Evolutionary conservation across 176 grass and related monocot species (phyloP).

Genomic region (Miscanthus lutarioriparius): DNA sequence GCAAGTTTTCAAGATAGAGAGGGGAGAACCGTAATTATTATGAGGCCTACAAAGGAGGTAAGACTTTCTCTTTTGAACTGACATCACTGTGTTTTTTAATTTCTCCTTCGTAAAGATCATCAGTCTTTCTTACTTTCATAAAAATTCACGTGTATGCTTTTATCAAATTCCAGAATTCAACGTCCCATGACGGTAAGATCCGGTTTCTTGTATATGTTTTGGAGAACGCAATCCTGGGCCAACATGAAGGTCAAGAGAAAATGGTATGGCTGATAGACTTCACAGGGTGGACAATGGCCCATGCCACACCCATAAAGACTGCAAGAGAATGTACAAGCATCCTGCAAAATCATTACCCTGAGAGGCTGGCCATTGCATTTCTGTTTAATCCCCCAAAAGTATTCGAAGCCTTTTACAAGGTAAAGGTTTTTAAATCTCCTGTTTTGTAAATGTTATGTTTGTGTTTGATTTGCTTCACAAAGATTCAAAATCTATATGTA

Average conservation of each 20-base stretch:
- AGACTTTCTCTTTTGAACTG: background rate
- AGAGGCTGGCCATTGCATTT: constrained; percentile 73
- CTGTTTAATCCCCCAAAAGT: constrained; percentile 78
- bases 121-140: background rate
- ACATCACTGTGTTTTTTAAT: background rate
- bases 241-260: constrained; percentile 76
- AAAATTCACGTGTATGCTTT: background rate
- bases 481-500: background rate
- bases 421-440: constrained; percentile 7
- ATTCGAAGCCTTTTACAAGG: constrained; percentile 88
- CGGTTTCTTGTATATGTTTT: constrained; percentile 70
- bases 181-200: constrained; percentile 63
- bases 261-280: constrained; percentile 96
- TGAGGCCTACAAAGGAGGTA: constrained; percentile 77
- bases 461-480: background rate
- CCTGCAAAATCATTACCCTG: constrained; percentile 90
- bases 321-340: constrained; percentile 56
- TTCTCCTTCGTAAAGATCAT: background rate
- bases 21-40: constrained; percentile 63
- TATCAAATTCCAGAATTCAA: constrained; percentile 63
- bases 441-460: background rate
- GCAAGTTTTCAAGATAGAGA: constrained; percentile 78
- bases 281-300: constrained; percentile 79
- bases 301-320: constrained; percentile 68
- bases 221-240: constrained; percentile 74